phyloP scores from a whole-genome alignment of 176 grass and related monocot genomes.

The Phragmites australis region DNA sequence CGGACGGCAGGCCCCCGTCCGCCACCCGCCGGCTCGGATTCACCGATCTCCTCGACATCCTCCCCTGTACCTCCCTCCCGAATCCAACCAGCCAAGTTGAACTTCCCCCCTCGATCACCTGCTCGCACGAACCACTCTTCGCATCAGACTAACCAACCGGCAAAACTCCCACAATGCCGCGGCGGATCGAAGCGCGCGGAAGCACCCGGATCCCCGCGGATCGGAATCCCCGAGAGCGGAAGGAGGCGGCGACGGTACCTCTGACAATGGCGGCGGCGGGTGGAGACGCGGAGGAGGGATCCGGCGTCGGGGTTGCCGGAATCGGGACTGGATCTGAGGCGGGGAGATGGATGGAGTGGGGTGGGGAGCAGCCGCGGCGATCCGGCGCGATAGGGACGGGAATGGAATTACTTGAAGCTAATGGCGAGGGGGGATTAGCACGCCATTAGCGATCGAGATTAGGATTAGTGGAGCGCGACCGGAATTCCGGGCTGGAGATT shows the following conservation, averaged over 20 bases:
- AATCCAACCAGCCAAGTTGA: background rate
- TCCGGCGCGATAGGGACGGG: conserved; percentile 51
- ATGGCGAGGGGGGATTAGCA: background rate
- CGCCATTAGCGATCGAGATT: conserved; percentile 20
- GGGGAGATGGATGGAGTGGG: background rate
- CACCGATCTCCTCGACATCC: conserved; percentile 78
- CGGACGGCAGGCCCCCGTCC: conserved; percentile 61
- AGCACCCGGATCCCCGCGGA: background rate
- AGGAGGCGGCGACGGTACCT: conserved; percentile 21
- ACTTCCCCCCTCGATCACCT: conserved; percentile 30
- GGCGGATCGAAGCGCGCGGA: background rate
- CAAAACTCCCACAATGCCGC: background rate
- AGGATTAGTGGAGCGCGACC: conserved; percentile 22
- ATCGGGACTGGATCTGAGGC: conserved; percentile 34
- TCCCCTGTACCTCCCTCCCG: conserved; percentile 2
- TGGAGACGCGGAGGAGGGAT: background rate
- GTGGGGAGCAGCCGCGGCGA: conserved; percentile 35
- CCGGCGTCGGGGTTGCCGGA: conserved; percentile 40
- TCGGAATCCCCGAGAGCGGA: background rate
- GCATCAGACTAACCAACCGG: background rate
- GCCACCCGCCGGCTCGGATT: conserved; percentile 68
- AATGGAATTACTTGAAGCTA: background rate
- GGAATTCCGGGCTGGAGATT: conserved; percentile 22
- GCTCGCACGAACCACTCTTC: background rate
- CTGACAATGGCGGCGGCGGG: conserved; percentile 10